Base-by-base conservation (phyloP, 2,329 filamentous ascomycete genomes). In the Trichoderma atrobrunneum region DNA sequence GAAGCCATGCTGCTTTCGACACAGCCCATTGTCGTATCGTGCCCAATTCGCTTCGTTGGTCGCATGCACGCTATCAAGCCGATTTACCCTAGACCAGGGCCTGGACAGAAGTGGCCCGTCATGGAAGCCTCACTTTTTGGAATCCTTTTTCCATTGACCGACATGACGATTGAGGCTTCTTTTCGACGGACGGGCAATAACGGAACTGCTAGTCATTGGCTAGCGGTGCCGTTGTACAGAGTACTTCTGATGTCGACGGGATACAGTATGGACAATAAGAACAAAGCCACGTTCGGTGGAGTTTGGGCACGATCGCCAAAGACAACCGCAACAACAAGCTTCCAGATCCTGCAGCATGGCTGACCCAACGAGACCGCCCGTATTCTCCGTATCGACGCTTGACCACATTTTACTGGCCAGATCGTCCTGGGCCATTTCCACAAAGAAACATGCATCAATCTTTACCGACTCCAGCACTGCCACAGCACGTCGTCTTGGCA, bases 1-100 rank as follows among this genome's bases (percentile, higher is more conserved):
- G 64, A 57, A 57, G 51, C 64, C 51, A 30, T 66, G 28, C 32
- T 36, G 43, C 57, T 43, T 57, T 36, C 11, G 24, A 67, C 34
- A 51, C 64, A 59, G 34, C 51, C 26, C 34, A 21, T 21, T 64
- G 34, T 63, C 59, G n/a, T 21, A 24, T 16, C 34, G n/a, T 24
- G 21, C 60, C n/a, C 30, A 48, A 60, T 18, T 36, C 14, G 34
- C 65, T 30, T 32, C 24, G 34, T 26, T 51, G 32, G 28, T n/a
- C 28, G 24, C 39, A 60, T 70, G 57, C 66, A 39, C 66, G 39
- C 57, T 39, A 70, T 70, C 26, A 21, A 70, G 66, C 66, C 66
- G 66, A 48, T 14, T 62, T 70, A 70, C 57, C 66, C 66, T 70
- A 51, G 66, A 62, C 36, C 66, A 61, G 56, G 66, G 66, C 39